Base-by-base conservation (phyloP, 2,329 filamentous ascomycete species). In the Lecanicillium sp. region DNA sequence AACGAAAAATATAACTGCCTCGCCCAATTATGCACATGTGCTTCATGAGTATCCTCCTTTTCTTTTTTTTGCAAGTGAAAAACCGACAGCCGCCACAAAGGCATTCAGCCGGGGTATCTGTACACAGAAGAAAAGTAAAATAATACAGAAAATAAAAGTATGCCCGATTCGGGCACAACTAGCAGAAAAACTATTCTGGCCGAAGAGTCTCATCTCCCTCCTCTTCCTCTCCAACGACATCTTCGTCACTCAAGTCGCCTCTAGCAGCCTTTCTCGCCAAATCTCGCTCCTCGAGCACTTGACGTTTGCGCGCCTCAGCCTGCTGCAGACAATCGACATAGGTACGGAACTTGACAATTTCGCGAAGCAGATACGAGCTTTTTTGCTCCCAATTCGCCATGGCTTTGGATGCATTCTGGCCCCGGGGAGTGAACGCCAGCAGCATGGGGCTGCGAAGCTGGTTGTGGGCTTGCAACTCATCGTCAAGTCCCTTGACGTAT, bases 311-410 rank as follows among this genome's bases (percentile, higher is more conserved):
- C 22, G 57, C 63, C 49, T 84, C 77, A 1, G 89, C 89, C 28
- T 77, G 75, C 42, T 79, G 71, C 36, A 98, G 65, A 25, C 79
- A 81, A 58, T 96, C 92, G 49, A 95, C 89, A 54, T 96, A 98
- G 0, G 89, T 96, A 43, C 83, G 73, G 64, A 95, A 96, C 62
- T 96, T 96, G 60, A 96, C 88, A 58, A 94, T 95, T 65, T 98
- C 92, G 27, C 85, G 73, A 11, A 96, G 71, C 29, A 98, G 66
- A 56, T 96, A 95, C 20, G 85, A 82, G 40, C 86, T 94, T 67
- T 96, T 96, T 54, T 84, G 80, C 67, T 98, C 89, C 90, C 92
- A 98, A 60, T 98, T 98, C 15, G 81, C 73, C 84, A 96, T 90
- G 13, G 90, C 87, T 60, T 84, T 89, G 45, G 68, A 69, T 13